Base-by-base conservation (phyloP, 495 filamentous ascomycete genomes). In the Trichodelitschia bisporula region DNA sequence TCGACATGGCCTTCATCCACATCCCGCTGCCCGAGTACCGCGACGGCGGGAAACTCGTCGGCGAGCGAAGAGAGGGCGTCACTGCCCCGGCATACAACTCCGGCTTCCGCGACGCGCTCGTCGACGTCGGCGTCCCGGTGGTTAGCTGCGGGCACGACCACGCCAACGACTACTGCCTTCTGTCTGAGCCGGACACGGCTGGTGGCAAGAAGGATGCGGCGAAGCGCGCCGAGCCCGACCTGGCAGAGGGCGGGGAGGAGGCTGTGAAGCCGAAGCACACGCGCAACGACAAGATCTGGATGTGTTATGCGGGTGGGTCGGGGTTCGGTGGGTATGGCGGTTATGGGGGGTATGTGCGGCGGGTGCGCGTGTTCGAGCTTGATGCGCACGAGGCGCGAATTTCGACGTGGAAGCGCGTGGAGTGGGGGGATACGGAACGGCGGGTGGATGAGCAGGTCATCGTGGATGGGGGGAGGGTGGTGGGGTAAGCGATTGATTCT, bases 1-100 rank as follows among this genome's bases (percentile, higher is more conserved):
- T 95, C 63, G 74, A 95, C 47, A 66, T 95, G 50, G 83, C 89
- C 0, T 97, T 97, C 44, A 89, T 95, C 36, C 86, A 97, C 40
- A 97, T 97, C 30, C 86, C 86, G 2, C 57, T 97, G 10, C 83
- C 84, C 0, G 86, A 97, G 48, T 92, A 91, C 40, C 45, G 57
- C 19, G 45, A 51, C 20, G 55, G 58, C 9, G 54, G 59, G 20
- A 57, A 39, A 5, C 30, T 12, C 1, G 6, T 72, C 11, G 82
- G 77, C 2, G 43, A 60, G 3, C 77, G 67, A 59, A 63, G 61
- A 18, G 86, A 97, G 46, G 50, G 57, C 3, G 65, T 77, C 6
- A 95, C 83, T 0, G 84, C 89, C 3, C 86, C 86, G 11, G 57
- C 50, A 12, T 90, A 74, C 48, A 97, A 97, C 43, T 76, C 77